phyloP scores from a whole-genome alignment of 2,329 filamentous ascomycete genomes.

The Microcyclosporella mali region DNA sequence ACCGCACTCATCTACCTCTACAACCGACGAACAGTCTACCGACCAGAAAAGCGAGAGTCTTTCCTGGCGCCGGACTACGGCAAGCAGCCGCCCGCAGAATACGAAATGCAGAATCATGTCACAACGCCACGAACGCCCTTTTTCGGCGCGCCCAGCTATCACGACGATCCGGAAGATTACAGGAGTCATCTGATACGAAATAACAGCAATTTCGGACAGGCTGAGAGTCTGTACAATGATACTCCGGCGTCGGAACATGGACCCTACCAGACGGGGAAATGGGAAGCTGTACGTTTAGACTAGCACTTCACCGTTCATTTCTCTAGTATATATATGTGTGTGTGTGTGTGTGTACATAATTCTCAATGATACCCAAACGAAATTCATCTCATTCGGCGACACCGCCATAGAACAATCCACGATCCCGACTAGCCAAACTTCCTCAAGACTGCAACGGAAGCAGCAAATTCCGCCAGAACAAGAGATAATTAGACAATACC shows the following conservation, averaged over 20 bases:
- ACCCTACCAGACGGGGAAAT: slow-evolving; percentile 16
- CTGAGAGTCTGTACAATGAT: slow-evolving; percentile 18
- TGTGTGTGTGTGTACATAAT: neutral
- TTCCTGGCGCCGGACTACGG: slow-evolving; percentile 8
- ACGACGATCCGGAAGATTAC: slow-evolving; percentile 12
- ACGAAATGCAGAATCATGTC: slow-evolving; percentile 19
- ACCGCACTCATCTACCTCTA: slow-evolving; percentile 11
- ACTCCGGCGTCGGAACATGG: slow-evolving; percentile 18
- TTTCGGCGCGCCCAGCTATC: slow-evolving; percentile 7
- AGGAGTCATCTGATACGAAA: slow-evolving; percentile 9
- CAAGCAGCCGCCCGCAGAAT: slow-evolving; percentile 11
- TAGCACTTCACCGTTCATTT: neutral
- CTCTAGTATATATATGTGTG: too few relatives aligned
- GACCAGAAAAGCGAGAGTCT: slow-evolving; percentile 15
- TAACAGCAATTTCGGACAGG: slow-evolving; percentile 1
- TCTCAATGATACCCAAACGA: neutral
- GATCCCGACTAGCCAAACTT: too few relatives aligned
- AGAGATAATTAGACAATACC: too few relatives aligned
- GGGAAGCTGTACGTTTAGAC: slow-evolving; percentile 16
- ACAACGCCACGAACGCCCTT: slow-evolving; percentile 19
- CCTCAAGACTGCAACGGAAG: too few relatives aligned
- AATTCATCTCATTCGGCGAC: neutral
- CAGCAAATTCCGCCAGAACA: too few relatives aligned
- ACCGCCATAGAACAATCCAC: neutral
- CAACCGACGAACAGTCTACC: slow-evolving; percentile 16